Conservation (phyloP, 2,329 filamentous ascomycete genomes). For the Nigrospora oryzae region DNA sequence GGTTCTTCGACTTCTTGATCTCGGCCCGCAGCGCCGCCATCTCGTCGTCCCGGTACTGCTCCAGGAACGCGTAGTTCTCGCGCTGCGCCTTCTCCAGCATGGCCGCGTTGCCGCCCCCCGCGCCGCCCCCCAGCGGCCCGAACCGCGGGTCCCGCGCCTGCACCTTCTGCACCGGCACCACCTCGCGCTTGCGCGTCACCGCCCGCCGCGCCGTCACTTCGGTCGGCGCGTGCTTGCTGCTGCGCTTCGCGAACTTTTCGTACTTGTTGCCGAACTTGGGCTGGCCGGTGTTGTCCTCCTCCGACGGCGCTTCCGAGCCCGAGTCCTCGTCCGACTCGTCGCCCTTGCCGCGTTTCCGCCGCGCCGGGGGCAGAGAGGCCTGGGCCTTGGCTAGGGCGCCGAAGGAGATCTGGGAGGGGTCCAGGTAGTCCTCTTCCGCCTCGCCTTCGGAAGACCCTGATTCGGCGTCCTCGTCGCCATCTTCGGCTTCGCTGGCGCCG, state of each 20-base stretch:
- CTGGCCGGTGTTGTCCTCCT: slow-evolving; percentile 26
- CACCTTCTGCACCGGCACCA: slow-evolving; percentile 55
- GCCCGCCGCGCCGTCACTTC: slow-evolving; percentile 75
- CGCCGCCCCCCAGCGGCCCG: slow-evolving; percentile 50
- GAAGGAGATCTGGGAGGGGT: slow-evolving; percentile 64
- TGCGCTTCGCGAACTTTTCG: slow-evolving; percentile 29
- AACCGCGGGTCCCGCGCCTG: slow-evolving; percentile 78
- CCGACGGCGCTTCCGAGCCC: slow-evolving; percentile 17
- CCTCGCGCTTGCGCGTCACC: slow-evolving; percentile 72
- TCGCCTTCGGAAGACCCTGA: slow-evolving; percentile 10
- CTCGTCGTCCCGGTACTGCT: slow-evolving; percentile 79
- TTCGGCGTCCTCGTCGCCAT: slow-evolving; percentile 4
- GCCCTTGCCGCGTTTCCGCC: slow-evolving; percentile 15
- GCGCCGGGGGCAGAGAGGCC: slow-evolving; percentile 46
- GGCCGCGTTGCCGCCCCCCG: slow-evolving; percentile 20
- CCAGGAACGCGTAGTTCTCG: slow-evolving; percentile 78
- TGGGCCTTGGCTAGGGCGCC: slow-evolving; percentile 86
- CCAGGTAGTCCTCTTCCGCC: slow-evolving; percentile 26
- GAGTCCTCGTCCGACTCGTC: slow-evolving; percentile 15
- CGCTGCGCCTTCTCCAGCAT: slow-evolving; percentile 50
- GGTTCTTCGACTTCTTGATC: slow-evolving; percentile 45
- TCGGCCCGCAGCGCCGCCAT: slow-evolving; percentile 64
- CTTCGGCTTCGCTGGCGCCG: neutral
- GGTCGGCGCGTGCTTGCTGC: slow-evolving; percentile 83
- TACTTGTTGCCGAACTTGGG: slow-evolving; percentile 22